Conservation (phyloP, 495 filamentous ascomycete species). For the Melanomma pulvis-pyrius region DNA sequence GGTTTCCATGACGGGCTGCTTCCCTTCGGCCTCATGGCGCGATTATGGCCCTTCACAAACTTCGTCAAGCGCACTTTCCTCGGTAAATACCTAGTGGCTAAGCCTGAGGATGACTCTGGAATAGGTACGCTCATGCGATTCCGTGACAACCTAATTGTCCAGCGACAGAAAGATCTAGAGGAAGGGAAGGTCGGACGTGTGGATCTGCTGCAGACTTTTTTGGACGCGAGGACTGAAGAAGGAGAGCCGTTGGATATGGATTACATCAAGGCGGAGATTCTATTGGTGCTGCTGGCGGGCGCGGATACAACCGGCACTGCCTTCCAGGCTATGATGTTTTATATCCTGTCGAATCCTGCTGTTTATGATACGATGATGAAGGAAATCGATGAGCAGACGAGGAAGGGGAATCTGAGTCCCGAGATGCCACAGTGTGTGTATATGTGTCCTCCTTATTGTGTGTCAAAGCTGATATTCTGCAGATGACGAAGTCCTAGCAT, state of each 20-base stretch:
- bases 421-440: slow-evolving; percentile 39
- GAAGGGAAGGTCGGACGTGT: slow-evolving; percentile 42
- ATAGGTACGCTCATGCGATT: slow-evolving; percentile 58
- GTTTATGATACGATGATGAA: slow-evolving; percentile 58
- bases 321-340: slow-evolving; percentile 57
- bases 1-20: slow-evolving; percentile 56
- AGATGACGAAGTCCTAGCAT: slow-evolving; percentile 45
- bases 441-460: neutral
- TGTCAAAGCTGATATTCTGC: neutral
- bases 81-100: slow-evolving; percentile 57
- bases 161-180: slow-evolving; percentile 42
- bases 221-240: slow-evolving; percentile 51
- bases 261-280: slow-evolving; percentile 58
- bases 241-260: slow-evolving; percentile 54
- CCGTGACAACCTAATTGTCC: slow-evolving; percentile 43
- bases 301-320: slow-evolving; percentile 65
- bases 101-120: slow-evolving; percentile 55
- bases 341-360: slow-evolving; percentile 52
- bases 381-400: slow-evolving; percentile 56
- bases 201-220: slow-evolving; percentile 50
- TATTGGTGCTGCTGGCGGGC: slow-evolving; percentile 62
- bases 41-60: slow-evolving; percentile 59
- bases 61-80: slow-evolving; percentile 57
- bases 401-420: slow-evolving; percentile 39
- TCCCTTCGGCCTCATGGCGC: slow-evolving; percentile 52